Evolutionary conservation across 495 filamentous ascomycete species (phyloP).

Genomic region (Aspergillus olivimuriae): DNA sequence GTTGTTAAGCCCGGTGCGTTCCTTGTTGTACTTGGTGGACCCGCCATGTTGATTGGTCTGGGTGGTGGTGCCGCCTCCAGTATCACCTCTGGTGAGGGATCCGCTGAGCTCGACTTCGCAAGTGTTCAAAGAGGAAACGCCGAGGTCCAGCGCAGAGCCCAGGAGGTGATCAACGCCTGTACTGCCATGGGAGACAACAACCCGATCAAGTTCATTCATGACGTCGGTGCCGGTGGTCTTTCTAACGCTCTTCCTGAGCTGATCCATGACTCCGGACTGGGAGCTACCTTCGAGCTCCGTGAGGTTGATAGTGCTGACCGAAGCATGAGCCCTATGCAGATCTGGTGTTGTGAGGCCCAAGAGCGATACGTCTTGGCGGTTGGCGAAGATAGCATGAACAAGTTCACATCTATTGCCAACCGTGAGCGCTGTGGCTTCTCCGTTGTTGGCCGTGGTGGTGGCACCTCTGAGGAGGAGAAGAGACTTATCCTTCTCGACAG

Average conservation of each 20-base stretch:
- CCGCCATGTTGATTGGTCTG: slow-evolving; percentile 94
- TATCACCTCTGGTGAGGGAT: slow-evolving; percentile 80
- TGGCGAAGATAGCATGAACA: slow-evolving; percentile 68
- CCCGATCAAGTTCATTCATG: slow-evolving; percentile 93
- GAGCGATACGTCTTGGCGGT: slow-evolving; percentile 90
- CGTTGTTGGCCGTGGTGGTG: slow-evolving; percentile 73
- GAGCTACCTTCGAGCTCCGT: slow-evolving; percentile 84
- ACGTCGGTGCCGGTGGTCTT: slow-evolving; percentile 90
- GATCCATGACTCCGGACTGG: slow-evolving; percentile 83
- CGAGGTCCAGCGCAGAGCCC: slow-evolving; percentile 88
- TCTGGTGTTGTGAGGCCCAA: slow-evolving; percentile 96
- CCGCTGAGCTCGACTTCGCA: slow-evolving; percentile 87
- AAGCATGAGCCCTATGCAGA: slow-evolving; percentile 90
- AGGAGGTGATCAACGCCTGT: slow-evolving; percentile 95
- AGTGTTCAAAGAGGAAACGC: slow-evolving; percentile 91
- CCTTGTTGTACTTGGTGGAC: slow-evolving; percentile 88
- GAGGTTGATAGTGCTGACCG: slow-evolving; percentile 84
- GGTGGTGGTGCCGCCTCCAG: slow-evolving; percentile 93
- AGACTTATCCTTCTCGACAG: slow-evolving; percentile 75
- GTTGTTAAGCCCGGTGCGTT: slow-evolving; percentile 77
- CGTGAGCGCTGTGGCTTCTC: slow-evolving; percentile 93
- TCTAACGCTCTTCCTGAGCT: slow-evolving; percentile 92
- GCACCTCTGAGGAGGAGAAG: slow-evolving; percentile 54
- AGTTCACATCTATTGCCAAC: slow-evolving; percentile 74
- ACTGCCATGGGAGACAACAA: slow-evolving; percentile 72